Conservation (phyloP, 2,329 filamentous ascomycete genomes). For the Chrysoporthe deuterocubensis region DNA sequence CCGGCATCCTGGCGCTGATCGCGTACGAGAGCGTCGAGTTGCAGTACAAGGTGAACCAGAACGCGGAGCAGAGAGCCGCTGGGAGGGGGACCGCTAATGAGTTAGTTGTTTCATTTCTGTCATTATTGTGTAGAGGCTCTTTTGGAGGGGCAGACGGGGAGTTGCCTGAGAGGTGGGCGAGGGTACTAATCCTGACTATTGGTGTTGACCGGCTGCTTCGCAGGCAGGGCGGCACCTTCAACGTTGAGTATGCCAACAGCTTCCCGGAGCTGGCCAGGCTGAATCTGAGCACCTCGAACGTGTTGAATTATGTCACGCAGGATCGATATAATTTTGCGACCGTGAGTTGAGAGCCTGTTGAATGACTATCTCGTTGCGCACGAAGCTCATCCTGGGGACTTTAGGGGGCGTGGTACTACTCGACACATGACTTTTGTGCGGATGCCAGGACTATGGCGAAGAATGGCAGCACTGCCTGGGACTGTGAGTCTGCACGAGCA, state of each 20-base stretch:
- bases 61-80: slow-evolving; percentile 42
- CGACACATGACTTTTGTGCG: slow-evolving; percentile 44
- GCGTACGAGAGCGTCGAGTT: slow-evolving; percentile 73
- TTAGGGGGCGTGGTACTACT: slow-evolving; percentile 53
- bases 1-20: slow-evolving; percentile 73
- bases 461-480: slow-evolving; percentile 43
- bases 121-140: not conserved
- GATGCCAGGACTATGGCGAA: slow-evolving; percentile 41
- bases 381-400: too few species aligned
- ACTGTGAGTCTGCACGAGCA: not conserved
- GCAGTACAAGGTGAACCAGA: slow-evolving; percentile 71
- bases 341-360: not conserved
- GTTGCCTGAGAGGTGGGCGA: too few species aligned
- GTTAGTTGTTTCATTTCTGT: slow-evolving; percentile 22
- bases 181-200: too few species aligned
- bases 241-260: slow-evolving; percentile 50
- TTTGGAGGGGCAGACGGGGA: not conserved
- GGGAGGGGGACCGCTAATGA: slow-evolving; percentile 62
- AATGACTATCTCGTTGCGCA: not conserved
- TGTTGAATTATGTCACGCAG: slow-evolving; percentile 49
- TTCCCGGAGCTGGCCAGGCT: slow-evolving; percentile 43
- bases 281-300: slow-evolving; percentile 38
- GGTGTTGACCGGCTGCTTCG: not conserved
- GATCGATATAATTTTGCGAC: slow-evolving; percentile 60
- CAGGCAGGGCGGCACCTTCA: slow-evolving; percentile 43